A percentile compares a stretch with the other conserved stretches of the same genome.
phyloP scores from a whole-genome alignment of 257 asterid genomes.

The Solanum paucissectum region DNA sequence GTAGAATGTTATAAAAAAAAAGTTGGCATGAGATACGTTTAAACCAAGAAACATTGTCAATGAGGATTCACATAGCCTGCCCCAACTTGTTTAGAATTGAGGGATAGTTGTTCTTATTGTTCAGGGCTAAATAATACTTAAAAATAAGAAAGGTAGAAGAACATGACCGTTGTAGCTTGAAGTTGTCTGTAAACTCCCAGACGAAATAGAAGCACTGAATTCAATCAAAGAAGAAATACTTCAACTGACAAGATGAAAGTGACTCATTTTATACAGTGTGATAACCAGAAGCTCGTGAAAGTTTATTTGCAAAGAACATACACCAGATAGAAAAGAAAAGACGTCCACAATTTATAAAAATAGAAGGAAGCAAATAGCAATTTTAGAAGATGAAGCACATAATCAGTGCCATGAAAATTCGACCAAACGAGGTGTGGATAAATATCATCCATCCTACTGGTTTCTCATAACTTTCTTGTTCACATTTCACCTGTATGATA shows the following conservation, averaged over 20 bases:
- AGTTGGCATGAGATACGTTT: background rate
- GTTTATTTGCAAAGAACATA: background rate
- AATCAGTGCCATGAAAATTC: background rate
- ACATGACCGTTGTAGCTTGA: background rate
- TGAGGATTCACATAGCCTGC: background rate
- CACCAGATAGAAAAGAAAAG: background rate
- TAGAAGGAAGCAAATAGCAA: background rate
- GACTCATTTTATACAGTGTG: background rate
- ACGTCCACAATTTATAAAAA: background rate
- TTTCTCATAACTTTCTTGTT: background rate
- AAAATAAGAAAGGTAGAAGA: background rate
- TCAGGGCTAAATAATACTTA: background rate
- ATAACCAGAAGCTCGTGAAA: background rate
- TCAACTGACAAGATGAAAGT: background rate
- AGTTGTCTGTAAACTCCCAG: background rate
- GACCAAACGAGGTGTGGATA: background rate
- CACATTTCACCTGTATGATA: background rate
- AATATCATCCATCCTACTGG: background rate
- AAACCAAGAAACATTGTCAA: background rate
- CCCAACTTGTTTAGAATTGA: background rate
- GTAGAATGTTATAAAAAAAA: background rate
- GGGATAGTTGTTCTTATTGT: background rate
- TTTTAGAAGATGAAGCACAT: background rate
- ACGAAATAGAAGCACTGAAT: background rate
- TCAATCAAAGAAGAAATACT: background rate